Conservation (phyloP, 192 early-diverging fungal species). For the Backusella psychrophila region DNA sequence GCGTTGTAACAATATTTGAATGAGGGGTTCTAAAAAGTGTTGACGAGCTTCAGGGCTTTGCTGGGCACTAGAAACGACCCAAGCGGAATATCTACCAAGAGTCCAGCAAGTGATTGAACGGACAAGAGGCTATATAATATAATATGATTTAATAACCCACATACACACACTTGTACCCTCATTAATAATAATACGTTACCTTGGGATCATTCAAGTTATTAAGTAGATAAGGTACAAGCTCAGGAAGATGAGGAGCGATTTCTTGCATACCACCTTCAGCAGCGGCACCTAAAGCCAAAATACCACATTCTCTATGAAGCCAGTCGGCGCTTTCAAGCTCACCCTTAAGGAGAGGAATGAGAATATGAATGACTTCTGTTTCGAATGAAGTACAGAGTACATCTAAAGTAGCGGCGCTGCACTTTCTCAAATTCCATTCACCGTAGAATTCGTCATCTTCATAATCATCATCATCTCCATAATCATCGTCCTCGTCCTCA, state of each 20-base stretch:
- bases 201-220: conserved; percentile 77
- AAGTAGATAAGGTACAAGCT: conserved; percentile 84
- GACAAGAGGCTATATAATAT: conserved; percentile 70
- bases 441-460: conserved; percentile 82
- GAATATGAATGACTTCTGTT: conserved; percentile 76
- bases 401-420: conserved; percentile 95
- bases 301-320: conserved; percentile 91
- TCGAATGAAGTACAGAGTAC: conserved; percentile 88
- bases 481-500: conserved; percentile 75
- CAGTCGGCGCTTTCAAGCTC: conserved; percentile 85
- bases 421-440: conserved; percentile 99
- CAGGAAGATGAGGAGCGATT: conserved; percentile 87
- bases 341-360: conserved; percentile 84
- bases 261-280: conserved; percentile 93
- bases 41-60: conserved; percentile 35
- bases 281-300: conserved; percentile 96
- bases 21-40: conserved; percentile 82
- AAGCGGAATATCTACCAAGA: conserved; percentile 75
- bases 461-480: conserved; percentile 81
- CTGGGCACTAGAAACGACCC: conserved; percentile 19
- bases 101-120: conserved; percentile 99
- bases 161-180: not conserved
- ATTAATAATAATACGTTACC: conserved; percentile 36
- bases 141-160: not conserved
- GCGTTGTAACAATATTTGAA: conserved; percentile 71